Base-by-base conservation (phyloP, 805 yeast species). In the Saccharomycopsis fibuligera region DNA sequence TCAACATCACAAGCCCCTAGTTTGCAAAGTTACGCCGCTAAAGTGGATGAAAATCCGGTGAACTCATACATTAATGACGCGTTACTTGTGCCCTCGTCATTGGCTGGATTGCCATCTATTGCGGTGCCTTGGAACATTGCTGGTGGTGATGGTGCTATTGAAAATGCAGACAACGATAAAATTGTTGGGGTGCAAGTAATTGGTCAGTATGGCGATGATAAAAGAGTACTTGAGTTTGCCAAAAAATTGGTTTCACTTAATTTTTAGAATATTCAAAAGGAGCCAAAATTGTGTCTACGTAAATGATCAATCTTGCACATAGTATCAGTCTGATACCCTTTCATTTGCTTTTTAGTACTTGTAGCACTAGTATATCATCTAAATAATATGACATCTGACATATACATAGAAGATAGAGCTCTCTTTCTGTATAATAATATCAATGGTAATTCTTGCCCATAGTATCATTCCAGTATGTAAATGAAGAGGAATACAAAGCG, bases 21-120 rank as follows among this genome's bases (percentile, higher is more conserved):
- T 5, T 58, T 84, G 1, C 65, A 67, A 1, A 75, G 74, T n/a
- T 75, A 70, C 48, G 50, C 56, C 8, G 50, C 56, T 2, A 57
- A 60, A 5, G 68, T 71, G 21, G 57, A 62, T 5, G 61, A 66
- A 8, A 67, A 74, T 38, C 74, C 83, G 2, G 69, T 83, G 3
- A 78, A 78, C 41, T 74, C 83, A 16, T 89, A 85, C 57, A 70
- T 83, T 46, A 86, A 88, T 62, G 99, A 93, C 63, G 78, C 85
- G 0, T 72, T 89, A 49, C 87, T 96, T 0, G 84, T 89, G 3
- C 97, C 99, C 0, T 85, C 93, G 36, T 89, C 96, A 1, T 65
- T 95, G 50, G 95, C 96, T 0, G 98, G 98, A 0, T 62, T 91
- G 1, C 99, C 99, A 0, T 78, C 96, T 0, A 72, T 91, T 9